phyloP scores from a whole-genome alignment of 345 rosid species.

The Hibiscus mutabilis region DNA sequence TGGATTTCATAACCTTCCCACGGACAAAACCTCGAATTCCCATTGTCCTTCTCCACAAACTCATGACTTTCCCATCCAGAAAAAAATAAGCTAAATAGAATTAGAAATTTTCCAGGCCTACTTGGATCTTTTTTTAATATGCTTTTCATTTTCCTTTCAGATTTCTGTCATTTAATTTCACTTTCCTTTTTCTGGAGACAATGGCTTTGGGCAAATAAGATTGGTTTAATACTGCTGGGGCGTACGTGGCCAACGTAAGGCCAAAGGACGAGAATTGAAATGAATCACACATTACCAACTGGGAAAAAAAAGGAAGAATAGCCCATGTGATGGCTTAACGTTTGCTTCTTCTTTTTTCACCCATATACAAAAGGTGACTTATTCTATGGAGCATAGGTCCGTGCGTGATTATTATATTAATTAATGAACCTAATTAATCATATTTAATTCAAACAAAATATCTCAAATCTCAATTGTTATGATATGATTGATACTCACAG shows the following conservation, averaged over 20 bases:
- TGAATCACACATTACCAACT: background rate
- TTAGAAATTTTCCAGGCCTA: background rate
- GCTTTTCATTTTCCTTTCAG: background rate
- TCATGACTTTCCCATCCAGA: conserved; percentile 9
- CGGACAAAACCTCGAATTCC: conserved; percentile 5
- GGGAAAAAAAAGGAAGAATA: background rate
- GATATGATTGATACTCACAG: background rate
- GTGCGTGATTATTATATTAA: background rate
- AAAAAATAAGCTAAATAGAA: background rate
- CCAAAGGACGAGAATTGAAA: background rate
- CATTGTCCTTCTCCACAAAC: background rate
- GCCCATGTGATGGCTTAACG: background rate
- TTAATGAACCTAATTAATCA: background rate
- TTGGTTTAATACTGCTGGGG: background rate
- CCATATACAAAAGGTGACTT: background rate
- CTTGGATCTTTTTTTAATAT: background rate
- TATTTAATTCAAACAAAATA: background rate
- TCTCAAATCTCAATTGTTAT: background rate
- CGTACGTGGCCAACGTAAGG: background rate
- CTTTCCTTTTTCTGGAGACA: too few species aligned
- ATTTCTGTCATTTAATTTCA: background rate
- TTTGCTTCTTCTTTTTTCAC: background rate
- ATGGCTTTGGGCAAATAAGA: background rate
- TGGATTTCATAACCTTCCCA: conserved; percentile 9
- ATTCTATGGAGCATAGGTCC: background rate